phyloP scores from a whole-genome alignment of 345 rosid species.

The Carallia pectinifolia region DNA sequence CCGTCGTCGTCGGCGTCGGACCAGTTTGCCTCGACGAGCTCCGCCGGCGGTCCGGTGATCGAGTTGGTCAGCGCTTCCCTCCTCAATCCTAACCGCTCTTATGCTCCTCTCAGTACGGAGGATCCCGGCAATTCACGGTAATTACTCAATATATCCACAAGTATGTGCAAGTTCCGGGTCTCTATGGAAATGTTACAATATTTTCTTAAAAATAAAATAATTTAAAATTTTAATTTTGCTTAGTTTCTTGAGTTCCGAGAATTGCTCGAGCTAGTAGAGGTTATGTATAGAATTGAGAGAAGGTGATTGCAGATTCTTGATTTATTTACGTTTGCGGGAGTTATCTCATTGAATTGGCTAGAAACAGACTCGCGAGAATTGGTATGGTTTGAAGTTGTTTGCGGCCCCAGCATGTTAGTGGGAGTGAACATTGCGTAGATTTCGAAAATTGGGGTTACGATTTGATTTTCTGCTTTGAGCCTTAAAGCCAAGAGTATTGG shows the following conservation, averaged over 20 bases:
- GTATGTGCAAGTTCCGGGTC: neutral
- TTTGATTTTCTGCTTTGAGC: too few relatives aligned
- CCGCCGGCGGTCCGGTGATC: constrained; percentile 75
- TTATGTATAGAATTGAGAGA: neutral
- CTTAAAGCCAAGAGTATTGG: too few relatives aligned
- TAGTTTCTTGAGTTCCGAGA: neutral
- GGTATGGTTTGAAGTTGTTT: neutral
- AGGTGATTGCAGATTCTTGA: neutral
- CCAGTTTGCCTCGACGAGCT: constrained; percentile 24
- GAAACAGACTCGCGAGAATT: neutral
- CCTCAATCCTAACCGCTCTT: constrained; percentile 57
- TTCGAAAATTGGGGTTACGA: neutral
- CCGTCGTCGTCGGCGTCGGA: constrained; percentile 41
- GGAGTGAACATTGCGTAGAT: neutral
- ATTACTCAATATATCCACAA: neutral
- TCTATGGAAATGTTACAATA: neutral
- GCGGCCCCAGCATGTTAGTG: too few relatives aligned
- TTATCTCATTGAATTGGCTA: neutral
- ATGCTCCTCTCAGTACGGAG: constrained; percentile 82
- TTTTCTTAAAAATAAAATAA: neutral
- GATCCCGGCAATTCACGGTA: constrained; percentile 89
- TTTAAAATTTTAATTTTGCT: neutral
- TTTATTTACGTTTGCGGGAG: too few relatives aligned
- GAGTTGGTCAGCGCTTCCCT: constrained; percentile 87
- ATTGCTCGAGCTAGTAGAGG: constrained; percentile 1